Conservation (phyloP, 1,139 yeast genomes). For the Wickerhamiella pararugosa region DNA sequence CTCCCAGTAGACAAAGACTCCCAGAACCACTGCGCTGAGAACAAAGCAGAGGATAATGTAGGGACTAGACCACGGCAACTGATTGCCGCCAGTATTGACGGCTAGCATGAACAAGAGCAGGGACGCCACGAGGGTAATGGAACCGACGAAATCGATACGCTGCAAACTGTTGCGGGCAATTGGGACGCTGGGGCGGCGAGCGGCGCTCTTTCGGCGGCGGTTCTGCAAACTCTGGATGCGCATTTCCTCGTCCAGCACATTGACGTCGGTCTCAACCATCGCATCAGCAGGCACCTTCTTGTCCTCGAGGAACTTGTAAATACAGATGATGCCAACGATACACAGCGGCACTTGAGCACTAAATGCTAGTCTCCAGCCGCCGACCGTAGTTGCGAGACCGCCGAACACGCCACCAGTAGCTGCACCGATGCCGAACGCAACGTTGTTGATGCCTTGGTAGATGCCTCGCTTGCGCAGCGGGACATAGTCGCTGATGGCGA, state of each 20-base stretch:
- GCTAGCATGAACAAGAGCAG: constrained; percentile 43
- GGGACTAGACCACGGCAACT: constrained; percentile 29
- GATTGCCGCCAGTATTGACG: constrained; percentile 53
- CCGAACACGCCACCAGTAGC: constrained; percentile 60
- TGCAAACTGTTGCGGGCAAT: constrained; percentile 15
- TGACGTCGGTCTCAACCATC: constrained; percentile 8
- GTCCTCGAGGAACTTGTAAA: constrained; percentile 9
- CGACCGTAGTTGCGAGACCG: constrained; percentile 50
- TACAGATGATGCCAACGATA: constrained; percentile 8
- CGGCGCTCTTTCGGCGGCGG: constrained; percentile 1
- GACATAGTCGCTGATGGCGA: constrained; percentile 42
- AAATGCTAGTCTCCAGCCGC: constrained; percentile 71
- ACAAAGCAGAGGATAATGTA: constrained; percentile 24
- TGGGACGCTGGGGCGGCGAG: constrained; percentile 7
- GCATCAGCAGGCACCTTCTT: constrained; percentile 3
- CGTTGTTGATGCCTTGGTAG: constrained; percentile 48
- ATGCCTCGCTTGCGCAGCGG: constrained; percentile 44
- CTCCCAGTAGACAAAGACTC: constrained; percentile 38
- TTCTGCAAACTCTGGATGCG: constrained; percentile 1
- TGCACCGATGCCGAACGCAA: constrained; percentile 54
- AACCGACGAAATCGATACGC: constrained; percentile 62
- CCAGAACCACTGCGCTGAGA: constrained; percentile 20
- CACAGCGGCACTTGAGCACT: constrained; percentile 45
- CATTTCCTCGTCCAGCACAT: constrained; percentile 6
- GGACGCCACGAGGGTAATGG: constrained; percentile 41